Base-by-base conservation (phyloP, 768 basidiomycete genomes). In the Calvatia gigantea region DNA sequence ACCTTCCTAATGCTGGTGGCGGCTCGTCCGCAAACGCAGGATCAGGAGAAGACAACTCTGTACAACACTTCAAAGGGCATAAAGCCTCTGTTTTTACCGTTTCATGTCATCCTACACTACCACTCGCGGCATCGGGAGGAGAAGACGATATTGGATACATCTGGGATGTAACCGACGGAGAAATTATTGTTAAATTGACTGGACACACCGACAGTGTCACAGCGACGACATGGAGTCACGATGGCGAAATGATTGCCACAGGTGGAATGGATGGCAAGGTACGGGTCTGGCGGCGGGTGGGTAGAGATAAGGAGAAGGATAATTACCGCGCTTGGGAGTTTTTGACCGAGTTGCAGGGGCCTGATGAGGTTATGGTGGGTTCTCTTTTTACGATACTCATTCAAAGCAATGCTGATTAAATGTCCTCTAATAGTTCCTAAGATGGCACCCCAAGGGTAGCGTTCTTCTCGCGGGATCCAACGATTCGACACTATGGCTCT, bases 211-310 rank as follows among this genome's bases (percentile, higher is more conserved):
- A 99, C 67, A 94, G 92, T 59, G 93, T 99, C 44, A 85, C 86
- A 4, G 78, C 78, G 51, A 78, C 81, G 3, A 86, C 79, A 19
- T 99, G 91, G 81, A 96, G 85, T 67, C 63, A 75, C 0, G 96
- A 98, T 67, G 97, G 97, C 2, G 89, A 97, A 72, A 80, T 97
- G 81, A 79, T 95, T 55, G 86, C 95, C 14, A 97, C 95, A 0
- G 97, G 96, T 8, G 97, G 97, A 0, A 98, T 99, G 97, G 97
- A 99, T 64, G 97, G 97, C 7, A 87, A 85, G 67, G 87, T 98
- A 35, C 79, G 95, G 58, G 74, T 99, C 58, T 99, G 97, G 97
- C 75, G 88, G 65, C 77, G 93, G 63, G 88, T 93, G 12, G 87
- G 85, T 4, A 87, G 75, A 61, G 84, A 86, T 38, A 73, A 87